Evolutionary conservation across 2,329 filamentous ascomycete species (phyloP), one percentile per base, ranked within the genome.

Genomic region (Davidsoniella eucalypti): DNA sequence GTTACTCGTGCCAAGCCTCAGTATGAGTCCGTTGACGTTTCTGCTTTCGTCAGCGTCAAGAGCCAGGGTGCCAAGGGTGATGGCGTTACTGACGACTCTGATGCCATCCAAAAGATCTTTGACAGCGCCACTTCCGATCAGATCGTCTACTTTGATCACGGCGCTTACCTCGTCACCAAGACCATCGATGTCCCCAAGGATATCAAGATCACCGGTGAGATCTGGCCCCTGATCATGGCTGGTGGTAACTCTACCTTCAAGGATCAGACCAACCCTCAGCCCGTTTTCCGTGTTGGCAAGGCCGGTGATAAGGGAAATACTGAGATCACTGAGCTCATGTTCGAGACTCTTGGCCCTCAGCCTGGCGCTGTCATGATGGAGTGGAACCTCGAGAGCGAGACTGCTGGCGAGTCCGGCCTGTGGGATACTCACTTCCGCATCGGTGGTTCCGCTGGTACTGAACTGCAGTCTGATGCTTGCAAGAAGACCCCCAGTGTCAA

Each of bases 401-500:
- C 65, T 50, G 73, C 80, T 52, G 87, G 86, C 44, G 75, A 78
- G 1, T 80, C 80, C 17, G 90, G 79, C 55, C 80, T 95, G 66
- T 98, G 88, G 85, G 92, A 98, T 60, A 81, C 88, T n/a, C 92
- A 98, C 70, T 82, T 92, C 67, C 86, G 92, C 60, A 77, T 98
- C 58, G 90, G 87, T 58, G 92, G 92, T 41, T 80, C 82, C 50
- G 81, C 84, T 4, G 90, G 90, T 54, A 93, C 88, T 25, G 67
- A 84, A 56, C 75, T 96, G 14, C 85, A 93, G 65, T 82, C 81
- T 16, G 73, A 85, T 63, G 80, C 72, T 50, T 95, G 88, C 69
- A 65, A 75, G 63, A 93, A 93, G 73, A 84, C 80, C 55, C 83
- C 84, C 40, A 70, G 72, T 47, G 66, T 69, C 12, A 73, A 71